Evolutionary conservation across 768 basidiomycete genomes (phyloP).

Genomic region (Cubamyces lactineus): DNA sequence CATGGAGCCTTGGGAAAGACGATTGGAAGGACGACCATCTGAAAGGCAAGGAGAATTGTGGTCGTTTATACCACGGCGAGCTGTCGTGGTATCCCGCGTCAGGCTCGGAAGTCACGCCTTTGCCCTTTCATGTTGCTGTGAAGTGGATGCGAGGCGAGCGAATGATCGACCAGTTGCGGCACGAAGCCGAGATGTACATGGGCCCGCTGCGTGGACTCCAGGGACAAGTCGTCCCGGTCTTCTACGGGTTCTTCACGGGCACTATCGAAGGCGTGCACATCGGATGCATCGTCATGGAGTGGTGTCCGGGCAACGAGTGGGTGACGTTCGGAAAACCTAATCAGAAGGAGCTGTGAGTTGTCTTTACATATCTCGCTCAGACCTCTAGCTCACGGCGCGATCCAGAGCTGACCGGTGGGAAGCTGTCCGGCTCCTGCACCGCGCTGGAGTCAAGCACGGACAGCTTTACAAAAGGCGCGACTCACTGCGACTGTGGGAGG

Average conservation of each 20-base stretch:
- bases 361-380: background rate
- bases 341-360: constrained; percentile 9
- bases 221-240: constrained; percentile 43
- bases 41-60: background rate
- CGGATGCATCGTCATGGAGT: constrained; percentile 44
- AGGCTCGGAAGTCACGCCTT: background rate
- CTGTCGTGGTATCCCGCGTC: constrained; percentile 10
- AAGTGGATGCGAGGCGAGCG: constrained; percentile 39
- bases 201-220: constrained; percentile 40
- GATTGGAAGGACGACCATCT: constrained; percentile 10
- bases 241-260: constrained; percentile 42
- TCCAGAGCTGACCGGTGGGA: constrained; percentile 36
- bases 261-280: constrained; percentile 33
- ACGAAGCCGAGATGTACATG: constrained; percentile 42
- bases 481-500: constrained; percentile 19
- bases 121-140: constrained; percentile 30
- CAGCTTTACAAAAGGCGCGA: constrained; percentile 29
- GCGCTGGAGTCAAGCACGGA: constrained; percentile 42
- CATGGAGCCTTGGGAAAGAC: constrained; percentile 5
- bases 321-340: constrained; percentile 5
- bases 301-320: constrained; percentile 34
- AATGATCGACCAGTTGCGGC: constrained; percentile 33
- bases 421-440: constrained; percentile 41
- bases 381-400: too few relatives aligned
- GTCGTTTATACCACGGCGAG: constrained; percentile 13